Percentiles rank a stretch among this genome's conserved stretches.
Conservation (phyloP, 306 rosid genomes). For the Echinosophora koreensis region DNA sequence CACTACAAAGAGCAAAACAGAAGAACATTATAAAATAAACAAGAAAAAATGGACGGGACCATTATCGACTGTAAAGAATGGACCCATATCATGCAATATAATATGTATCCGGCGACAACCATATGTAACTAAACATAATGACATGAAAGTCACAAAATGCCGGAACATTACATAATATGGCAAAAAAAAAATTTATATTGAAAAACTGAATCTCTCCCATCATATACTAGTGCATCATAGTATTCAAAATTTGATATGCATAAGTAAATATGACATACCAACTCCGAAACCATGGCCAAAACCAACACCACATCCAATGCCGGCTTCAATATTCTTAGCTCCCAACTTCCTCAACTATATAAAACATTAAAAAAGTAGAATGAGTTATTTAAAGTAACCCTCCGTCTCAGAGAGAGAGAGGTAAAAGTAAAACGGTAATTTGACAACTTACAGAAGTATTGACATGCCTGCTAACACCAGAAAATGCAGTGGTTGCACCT, state of each 20-base stretch:
- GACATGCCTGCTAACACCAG: conserved; percentile 87
- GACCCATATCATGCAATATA: background rate
- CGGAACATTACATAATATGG: background rate
- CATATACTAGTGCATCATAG: background rate
- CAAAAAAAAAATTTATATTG: background rate
- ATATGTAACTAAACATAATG: background rate
- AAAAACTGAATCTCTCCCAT: background rate
- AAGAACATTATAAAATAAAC: background rate
- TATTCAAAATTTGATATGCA: background rate
- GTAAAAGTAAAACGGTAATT: background rate
- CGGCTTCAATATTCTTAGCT: conserved; percentile 82
- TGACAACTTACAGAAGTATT: conserved; percentile 70
- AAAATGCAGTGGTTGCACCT: conserved; percentile 94
- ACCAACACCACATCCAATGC: conserved; percentile 97
- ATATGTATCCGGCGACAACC: conserved; percentile 1
- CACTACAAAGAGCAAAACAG: background rate
- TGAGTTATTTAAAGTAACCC: too few species aligned
- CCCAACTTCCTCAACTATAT: conserved; percentile 85
- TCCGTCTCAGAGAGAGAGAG: too few species aligned
- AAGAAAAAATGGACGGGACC: conserved; percentile 20
- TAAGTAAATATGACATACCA: conserved; percentile 62
- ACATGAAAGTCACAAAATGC: background rate
- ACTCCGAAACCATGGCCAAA: conserved; percentile 97
- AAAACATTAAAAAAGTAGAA: background rate
- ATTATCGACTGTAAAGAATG: conserved; percentile 13